Conservation (phyloP, 2,329 filamentous ascomycete species). For the Cladosporium halotolerans region DNA sequence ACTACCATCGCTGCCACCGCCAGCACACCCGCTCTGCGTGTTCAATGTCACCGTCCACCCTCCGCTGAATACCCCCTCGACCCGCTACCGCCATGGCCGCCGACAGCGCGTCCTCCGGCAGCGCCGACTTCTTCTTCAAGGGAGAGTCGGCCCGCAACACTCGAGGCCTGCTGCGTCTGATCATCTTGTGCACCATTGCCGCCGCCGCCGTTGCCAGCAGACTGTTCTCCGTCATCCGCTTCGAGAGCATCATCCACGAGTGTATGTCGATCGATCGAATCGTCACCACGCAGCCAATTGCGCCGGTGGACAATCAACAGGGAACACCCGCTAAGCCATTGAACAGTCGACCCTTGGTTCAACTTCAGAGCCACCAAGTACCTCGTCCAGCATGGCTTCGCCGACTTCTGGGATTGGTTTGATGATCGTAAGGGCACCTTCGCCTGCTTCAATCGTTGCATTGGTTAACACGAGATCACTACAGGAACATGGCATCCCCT, state of each 20-base stretch:
- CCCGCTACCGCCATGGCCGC: constrained; percentile 16
- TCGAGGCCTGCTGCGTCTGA: constrained; percentile 75
- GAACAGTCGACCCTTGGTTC: constrained; percentile 94
- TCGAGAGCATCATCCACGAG: constrained; percentile 99
- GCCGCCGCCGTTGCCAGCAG: constrained; percentile 86
- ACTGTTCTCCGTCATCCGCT: constrained; percentile 96
- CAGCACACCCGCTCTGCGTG: background rate
- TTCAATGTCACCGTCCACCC: constrained; percentile 5
- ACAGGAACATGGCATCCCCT: constrained; percentile 94
- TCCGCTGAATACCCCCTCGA: background rate
- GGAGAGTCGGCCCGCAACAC: constrained; percentile 75
- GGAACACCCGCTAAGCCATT: constrained; percentile 15
- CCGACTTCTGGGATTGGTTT: constrained; percentile 99
- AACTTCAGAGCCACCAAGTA: constrained; percentile 99
- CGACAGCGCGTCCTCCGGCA: constrained; percentile 15
- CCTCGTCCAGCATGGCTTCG: constrained; percentile 92
- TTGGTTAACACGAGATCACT: background rate
- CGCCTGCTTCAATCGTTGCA: background rate
- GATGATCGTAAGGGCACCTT: constrained; percentile 66
- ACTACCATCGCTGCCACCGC: background rate
- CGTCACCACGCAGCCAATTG: constrained; percentile 8
- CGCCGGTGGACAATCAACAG: background rate
- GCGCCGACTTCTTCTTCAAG: constrained; percentile 54
- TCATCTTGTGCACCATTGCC: constrained; percentile 88
- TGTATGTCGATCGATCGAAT: constrained; percentile 50